Conservation (phyloP, 139 green algal genomes). For the Picochlorum costavermella region DNA sequence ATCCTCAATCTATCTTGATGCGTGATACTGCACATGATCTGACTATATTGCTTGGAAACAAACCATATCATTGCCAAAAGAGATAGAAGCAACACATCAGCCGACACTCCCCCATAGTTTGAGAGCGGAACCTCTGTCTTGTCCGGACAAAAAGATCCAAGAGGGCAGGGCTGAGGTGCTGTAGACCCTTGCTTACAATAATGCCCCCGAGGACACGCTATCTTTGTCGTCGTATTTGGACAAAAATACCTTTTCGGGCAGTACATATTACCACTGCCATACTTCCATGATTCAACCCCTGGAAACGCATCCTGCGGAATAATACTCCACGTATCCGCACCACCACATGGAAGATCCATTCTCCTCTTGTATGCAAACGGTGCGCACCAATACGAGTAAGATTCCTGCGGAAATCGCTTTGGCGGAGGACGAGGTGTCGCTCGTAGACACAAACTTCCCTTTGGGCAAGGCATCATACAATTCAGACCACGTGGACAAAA, state of each 20-base stretch:
- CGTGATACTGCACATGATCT: neutral
- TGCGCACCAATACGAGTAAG: conserved; percentile 33
- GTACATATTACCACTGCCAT: conserved; percentile 32
- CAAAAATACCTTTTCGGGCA: conserved; percentile 37
- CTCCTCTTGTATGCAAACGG: conserved; percentile 50
- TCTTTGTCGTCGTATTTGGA: conserved; percentile 29
- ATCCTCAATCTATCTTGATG: conserved; percentile 27
- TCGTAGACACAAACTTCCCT: conserved; percentile 31
- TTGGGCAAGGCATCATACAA: conserved; percentile 42
- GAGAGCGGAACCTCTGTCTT: conserved; percentile 28
- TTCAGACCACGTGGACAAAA: conserved; percentile 35
- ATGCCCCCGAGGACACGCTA: conserved; percentile 26
- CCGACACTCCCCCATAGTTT: conserved; percentile 28
- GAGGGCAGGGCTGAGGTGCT: conserved; percentile 29
- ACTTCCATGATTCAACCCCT: conserved; percentile 14
- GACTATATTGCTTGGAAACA: no score
- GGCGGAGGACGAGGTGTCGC: conserved; percentile 21
- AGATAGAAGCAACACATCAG: conserved; percentile 32
- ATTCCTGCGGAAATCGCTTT: conserved; percentile 11
- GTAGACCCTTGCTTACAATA: conserved; percentile 40
- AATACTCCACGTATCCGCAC: conserved; percentile 52
- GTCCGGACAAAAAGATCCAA: conserved; percentile 28
- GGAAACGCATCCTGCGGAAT: conserved; percentile 37
- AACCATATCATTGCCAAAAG: conserved; percentile 33
- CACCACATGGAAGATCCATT: conserved; percentile 35